A percentile compares a stretch with the other conserved stretches of the same genome.
Conservation (phyloP, 208 protist species). For the Plasmodiophora brassicae region DNA sequence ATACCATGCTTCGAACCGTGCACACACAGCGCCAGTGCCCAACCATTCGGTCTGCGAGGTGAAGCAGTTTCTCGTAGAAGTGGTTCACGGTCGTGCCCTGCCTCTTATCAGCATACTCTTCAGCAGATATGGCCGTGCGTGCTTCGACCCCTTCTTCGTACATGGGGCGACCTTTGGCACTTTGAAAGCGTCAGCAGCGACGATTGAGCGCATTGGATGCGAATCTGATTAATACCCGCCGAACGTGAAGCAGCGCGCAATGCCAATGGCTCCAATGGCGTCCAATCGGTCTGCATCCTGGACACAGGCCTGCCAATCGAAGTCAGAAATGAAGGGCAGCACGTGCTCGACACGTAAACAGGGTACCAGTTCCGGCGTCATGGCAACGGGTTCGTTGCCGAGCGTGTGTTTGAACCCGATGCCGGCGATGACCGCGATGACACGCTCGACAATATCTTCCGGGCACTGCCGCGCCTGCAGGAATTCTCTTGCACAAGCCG, state of each 20-base stretch:
- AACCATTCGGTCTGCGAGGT: conserved; percentile 34
- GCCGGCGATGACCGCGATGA: background rate
- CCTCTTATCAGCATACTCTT: conserved; percentile 32
- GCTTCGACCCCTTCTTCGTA: background rate
- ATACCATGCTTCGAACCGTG: background rate
- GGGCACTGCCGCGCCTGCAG: background rate
- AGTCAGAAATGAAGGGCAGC: background rate
- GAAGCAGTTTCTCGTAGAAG: conserved; percentile 50
- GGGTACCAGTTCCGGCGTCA: background rate
- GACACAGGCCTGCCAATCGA: conserved; percentile 3
- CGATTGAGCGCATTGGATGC: background rate
- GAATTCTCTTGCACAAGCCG: background rate
- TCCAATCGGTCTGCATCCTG: conserved; percentile 52
- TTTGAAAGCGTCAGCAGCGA: background rate
- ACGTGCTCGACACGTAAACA: background rate
- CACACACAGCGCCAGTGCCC: background rate
- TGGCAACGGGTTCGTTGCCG: background rate
- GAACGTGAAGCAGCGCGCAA: conserved; percentile 46
- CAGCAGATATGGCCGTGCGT: background rate
- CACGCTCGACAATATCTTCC: background rate
- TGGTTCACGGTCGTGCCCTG: conserved; percentile 35
- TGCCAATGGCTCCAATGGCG: conserved; percentile 53
- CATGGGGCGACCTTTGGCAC: background rate
- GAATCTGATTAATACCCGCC: background rate
- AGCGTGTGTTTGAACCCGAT: background rate